Percentiles rank a stretch among this genome's conserved stretches.
Evolutionary conservation across 2,329 filamentous ascomycete species (phyloP).

Genomic region (Akanthomyces uredinophilus): DNA sequence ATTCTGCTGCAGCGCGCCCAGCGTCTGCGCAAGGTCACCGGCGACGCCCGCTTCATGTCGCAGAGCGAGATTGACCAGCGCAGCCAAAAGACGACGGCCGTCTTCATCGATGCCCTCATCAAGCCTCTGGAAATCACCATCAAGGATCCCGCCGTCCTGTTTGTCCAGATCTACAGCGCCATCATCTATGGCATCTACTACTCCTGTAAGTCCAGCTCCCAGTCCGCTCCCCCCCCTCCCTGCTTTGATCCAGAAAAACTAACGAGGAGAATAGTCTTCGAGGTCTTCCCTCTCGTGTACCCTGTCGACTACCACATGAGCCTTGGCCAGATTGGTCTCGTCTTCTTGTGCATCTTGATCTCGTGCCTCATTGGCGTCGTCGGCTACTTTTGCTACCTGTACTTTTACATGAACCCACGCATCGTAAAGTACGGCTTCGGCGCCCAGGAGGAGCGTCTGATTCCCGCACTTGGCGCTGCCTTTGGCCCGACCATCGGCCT

Average conservation of each 20-base stretch:
- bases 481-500: conserved; percentile 53
- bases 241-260: conserved; percentile 16
- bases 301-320: conserved; percentile 55
- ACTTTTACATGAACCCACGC: conserved; percentile 46
- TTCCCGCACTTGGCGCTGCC: conserved; percentile 49
- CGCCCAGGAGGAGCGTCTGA: conserved; percentile 47
- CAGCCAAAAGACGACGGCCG: conserved; percentile 41
- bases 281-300: conserved; percentile 63
- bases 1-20: conserved; percentile 57
- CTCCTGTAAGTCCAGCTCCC: conserved; percentile 37
- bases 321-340: conserved; percentile 51
- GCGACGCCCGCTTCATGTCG: conserved; percentile 50
- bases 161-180: conserved; percentile 57
- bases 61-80: conserved; percentile 60
- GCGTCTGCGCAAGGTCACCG: conserved; percentile 57
- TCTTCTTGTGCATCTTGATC: conserved; percentile 57
- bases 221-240: no score
- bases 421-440: conserved; percentile 45
- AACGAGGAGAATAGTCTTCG: conserved; percentile 40
- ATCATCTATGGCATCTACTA: conserved; percentile 60
- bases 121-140: conserved; percentile 56
- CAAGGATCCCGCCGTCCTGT: conserved; percentile 57
- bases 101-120: conserved; percentile 53
- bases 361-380: conserved; percentile 47
- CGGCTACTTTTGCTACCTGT: conserved; percentile 47